phyloP scores from a whole-genome alignment of 139 green algal genomes.

The Zygnema circumcarinatum region DNA sequence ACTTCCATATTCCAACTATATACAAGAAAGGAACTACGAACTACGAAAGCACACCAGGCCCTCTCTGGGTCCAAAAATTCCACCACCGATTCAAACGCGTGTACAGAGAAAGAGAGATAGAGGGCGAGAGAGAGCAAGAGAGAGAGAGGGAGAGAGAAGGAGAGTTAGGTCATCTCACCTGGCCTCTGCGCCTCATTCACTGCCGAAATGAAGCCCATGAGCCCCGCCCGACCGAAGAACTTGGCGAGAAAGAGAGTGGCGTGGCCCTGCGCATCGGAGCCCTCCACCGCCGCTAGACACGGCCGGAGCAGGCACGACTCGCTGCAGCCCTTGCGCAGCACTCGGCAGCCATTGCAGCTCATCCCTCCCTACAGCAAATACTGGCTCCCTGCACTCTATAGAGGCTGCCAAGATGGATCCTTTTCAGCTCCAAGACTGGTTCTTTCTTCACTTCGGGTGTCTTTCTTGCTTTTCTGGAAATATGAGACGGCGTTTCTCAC shows the following conservation, averaged over 20 bases:
- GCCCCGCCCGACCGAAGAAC: slow-evolving; percentile 57
- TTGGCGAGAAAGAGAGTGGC: slow-evolving; percentile 59
- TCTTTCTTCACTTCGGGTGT: neutral
- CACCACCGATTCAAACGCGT: no score
- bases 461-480: neutral
- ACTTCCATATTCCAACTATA: no score
- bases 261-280: slow-evolving; percentile 54
- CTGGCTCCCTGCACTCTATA: no score
- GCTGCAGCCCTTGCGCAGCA: slow-evolving; percentile 58
- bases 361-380: no score
- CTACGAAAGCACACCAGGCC: no score
- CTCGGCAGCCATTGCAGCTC: slow-evolving; percentile 58
- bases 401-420: neutral
- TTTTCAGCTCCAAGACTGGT: neutral
- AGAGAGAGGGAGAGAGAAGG: no score
- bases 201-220: slow-evolving; percentile 46
- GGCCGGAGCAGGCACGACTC: slow-evolving; percentile 39
- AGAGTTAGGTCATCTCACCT: no score
- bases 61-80: no score
- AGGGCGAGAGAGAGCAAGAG: no score
- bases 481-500: neutral
- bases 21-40: no score
- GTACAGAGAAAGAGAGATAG: no score
- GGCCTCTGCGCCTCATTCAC: slow-evolving; percentile 47
- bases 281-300: slow-evolving; percentile 49